These are phyloP conservation scores for Phaeosphaeriaceae sp. DNA, from an alignment of 2,329 filamentous ascomycete genomes.

Conservation along the genomic window DNA sequence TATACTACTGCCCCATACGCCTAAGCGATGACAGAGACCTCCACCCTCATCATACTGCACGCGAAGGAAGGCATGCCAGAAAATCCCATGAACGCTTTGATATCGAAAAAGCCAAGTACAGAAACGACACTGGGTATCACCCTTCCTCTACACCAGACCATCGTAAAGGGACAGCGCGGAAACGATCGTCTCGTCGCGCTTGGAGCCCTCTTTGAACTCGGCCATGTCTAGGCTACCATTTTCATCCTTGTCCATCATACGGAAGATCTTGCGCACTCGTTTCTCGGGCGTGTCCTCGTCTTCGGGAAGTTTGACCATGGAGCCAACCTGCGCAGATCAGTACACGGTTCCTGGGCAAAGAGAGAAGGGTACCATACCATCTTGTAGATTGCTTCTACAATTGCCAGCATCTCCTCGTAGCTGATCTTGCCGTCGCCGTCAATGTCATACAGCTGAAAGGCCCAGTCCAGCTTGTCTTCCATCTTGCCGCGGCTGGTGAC, in stretches of 20 bases:
- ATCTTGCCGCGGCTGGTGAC: constrained; percentile 97
- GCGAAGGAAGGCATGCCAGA: constrained; percentile 39
- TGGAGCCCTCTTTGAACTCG: constrained; percentile 99
- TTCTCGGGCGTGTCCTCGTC: constrained; percentile 99
- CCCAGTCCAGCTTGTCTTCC: constrained; percentile 99
- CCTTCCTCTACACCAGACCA: constrained; percentile 74
- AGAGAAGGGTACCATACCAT: constrained; percentile 73
- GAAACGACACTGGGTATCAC: constrained; percentile 34
- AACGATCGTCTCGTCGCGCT: constrained; percentile 98
- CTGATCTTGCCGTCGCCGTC: constrained; percentile 99
- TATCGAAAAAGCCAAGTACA: constrained; percentile 46
- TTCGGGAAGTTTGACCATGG: constrained; percentile 98
- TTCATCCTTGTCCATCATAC: constrained; percentile 99
- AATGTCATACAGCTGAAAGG: constrained; percentile 98
- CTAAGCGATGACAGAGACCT: constrained; percentile 38
- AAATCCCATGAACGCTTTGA: constrained; percentile 46
- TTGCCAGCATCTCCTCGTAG: constrained; percentile 98
- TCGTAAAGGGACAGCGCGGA: constrained; percentile 96
- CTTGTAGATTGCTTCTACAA: constrained; percentile 99
- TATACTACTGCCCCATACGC: constrained; percentile 46
- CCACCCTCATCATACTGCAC: constrained; percentile 36
- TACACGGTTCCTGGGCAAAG: neutral
- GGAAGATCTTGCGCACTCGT: constrained; percentile 96
- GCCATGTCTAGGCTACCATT: constrained; percentile 96
- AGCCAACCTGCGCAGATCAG: constrained; percentile 74